Evolutionary conservation across 768 basidiomycete species (phyloP), one percentile per base, ranked within the genome.

Genomic region (Lactarius quietus): DNA sequence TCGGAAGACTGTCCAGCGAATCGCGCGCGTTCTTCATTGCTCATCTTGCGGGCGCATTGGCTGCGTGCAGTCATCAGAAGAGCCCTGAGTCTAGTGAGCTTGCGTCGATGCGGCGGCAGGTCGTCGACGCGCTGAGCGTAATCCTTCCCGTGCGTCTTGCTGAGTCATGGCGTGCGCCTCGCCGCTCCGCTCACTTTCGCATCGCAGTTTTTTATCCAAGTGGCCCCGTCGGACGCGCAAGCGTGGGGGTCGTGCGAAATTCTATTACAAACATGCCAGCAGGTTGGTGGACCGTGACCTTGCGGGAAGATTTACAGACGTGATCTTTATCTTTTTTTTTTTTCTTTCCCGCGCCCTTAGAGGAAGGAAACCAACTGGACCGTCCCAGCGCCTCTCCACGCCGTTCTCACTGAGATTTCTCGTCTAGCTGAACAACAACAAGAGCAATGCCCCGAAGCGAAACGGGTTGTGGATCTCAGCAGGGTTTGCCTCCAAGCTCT

Each of bases 101-200:
- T 55, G 61, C 72, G n/a, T 70, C 74, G 31, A 69, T 84, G 54
- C 80, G 78, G 43, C 78, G 77, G 66, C 82, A 82, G 67, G 73
- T 83, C 41, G 77, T 83, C 4, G 84, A 86, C 65, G 81, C 83
- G 9, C 80, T 78, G 45, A 77, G 81, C 7, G 76, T 76, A 45
- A 67, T 83, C 26, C 75, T 87, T 38, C 81, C 84, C 73, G 84
- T 84, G 58, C 60, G 81, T n/a, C n/a, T 2, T 38, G 3, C 38
- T 12, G 5, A 5, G 36, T 6, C 10, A 36, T 3, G 3, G 9
- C 9, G 2, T 5, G 14, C n/a, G n/a, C n/a, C n/a, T n/a, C n/a
- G n/a, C n/a, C n/a, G 14, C 38, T 12, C 38, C 38, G 66, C 33
- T 35, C 17, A 53, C 23, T 53, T 53, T 65, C 14, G 59, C 23